Percentiles rank a stretch among this genome's conserved stretches.
Conservation (phyloP, 202 grass and related monocot species). For the Panicum virgatum region DNA sequence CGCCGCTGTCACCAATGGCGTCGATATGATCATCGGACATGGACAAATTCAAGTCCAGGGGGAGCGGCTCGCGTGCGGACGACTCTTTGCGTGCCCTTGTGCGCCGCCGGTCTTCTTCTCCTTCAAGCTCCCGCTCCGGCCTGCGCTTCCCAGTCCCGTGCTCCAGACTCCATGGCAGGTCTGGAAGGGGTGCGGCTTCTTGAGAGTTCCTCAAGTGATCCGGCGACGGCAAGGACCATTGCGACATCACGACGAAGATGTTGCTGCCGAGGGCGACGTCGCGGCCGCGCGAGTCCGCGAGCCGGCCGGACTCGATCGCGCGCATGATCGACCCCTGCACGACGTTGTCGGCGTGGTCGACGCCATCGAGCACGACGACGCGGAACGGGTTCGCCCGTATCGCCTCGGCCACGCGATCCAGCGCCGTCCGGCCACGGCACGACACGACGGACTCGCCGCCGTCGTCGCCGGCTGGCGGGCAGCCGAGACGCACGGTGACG, state of each 20-base stretch:
- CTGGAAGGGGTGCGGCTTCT: background rate
- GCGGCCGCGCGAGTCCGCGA: slow-evolving; percentile 60
- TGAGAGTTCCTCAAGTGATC: slow-evolving; percentile 35
- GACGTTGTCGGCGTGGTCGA: slow-evolving; percentile 56
- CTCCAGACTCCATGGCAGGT: slow-evolving; percentile 53
- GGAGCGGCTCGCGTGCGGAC: slow-evolving; percentile 17
- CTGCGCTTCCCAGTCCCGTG: slow-evolving; percentile 41
- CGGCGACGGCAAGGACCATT: slow-evolving; percentile 18
- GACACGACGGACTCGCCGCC: slow-evolving; percentile 41
- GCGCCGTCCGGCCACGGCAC: slow-evolving; percentile 45
- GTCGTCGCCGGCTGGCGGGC: background rate
- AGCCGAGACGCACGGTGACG: slow-evolving; percentile 44
- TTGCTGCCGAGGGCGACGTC: slow-evolving; percentile 61
- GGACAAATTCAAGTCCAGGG: slow-evolving; percentile 77
- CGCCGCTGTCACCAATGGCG: slow-evolving; percentile 36
- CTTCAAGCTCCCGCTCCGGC: slow-evolving; percentile 20
- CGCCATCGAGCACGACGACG: slow-evolving; percentile 72
- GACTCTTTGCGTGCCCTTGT: slow-evolving; percentile 42
- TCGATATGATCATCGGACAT: slow-evolving; percentile 40
- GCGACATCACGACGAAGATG: slow-evolving; percentile 65
- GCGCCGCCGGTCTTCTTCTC: slow-evolving; percentile 2
- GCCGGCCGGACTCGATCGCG: slow-evolving; percentile 57
- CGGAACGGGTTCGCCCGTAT: slow-evolving; percentile 55
- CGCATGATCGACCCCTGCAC: slow-evolving; percentile 44
- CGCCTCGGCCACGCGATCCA: slow-evolving; percentile 62